Evolutionary conservation across 1,284 basidiomycete species (phyloP), one percentile per base, ranked within the genome.

Genomic region (Sporisorium graminicola): DNA sequence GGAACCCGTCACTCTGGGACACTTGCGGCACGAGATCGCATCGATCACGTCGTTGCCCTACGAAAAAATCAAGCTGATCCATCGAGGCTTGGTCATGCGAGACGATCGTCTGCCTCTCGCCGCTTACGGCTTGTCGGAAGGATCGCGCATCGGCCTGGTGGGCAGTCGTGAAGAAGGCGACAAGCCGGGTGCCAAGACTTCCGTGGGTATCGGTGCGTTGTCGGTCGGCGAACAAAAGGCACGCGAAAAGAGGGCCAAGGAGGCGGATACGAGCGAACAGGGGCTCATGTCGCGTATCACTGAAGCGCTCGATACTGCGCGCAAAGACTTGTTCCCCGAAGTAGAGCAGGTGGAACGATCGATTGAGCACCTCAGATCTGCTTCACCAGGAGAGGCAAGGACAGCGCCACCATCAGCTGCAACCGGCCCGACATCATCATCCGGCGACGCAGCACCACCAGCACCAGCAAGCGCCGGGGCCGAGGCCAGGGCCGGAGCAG

Each of bases 21-120:
- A 81, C 51, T 71, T 85, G 51, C 82, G 82, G 47, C 70, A 79
- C 37, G 77, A 78, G 42, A 65, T 85, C 37, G 60, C 80, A 0
- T 62, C 80, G 6, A 67, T 81, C 44, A 85, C 82, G 3, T 69
- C 71, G 27, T 54, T 85, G 0, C 79, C 83, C 7, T 72, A 65
- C 35, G 70, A 79, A 8, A 75, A 80, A 40, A 65, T 81, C 59
- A 78, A 81, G 53, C 63, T 85, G 26, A 76, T 83, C 50, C 74
- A 74, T 43, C 57, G 71, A 13, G 84, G 84, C 2, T 61, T 83
- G 18, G 53, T 84, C 24, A 67, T 85, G 59, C 75, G 76, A 31
- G 84, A 85, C 55, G 83, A 84, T 46, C 74, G 76, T 7, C 66
- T 78, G 0, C 42, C 79, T 7, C 78, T 85, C 18, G 46, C 58